These are phyloP conservation scores for Spergularia marina DNA, from an alignment of 148 eudicot genomes.

Conservation along the genomic window DNA sequence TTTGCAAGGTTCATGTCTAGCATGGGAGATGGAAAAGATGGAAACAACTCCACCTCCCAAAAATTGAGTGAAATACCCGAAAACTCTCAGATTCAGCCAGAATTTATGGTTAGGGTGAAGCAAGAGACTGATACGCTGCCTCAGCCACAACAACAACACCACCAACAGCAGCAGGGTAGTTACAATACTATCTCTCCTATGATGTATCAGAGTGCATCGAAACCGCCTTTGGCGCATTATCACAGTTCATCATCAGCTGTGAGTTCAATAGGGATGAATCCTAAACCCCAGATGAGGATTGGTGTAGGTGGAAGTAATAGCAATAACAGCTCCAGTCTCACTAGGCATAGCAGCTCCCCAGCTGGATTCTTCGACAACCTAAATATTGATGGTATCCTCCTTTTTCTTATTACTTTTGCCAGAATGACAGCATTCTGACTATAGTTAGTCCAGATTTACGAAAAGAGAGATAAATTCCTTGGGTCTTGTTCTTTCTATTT, in stretches of 20 bases:
- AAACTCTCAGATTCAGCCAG: conserved; percentile 32
- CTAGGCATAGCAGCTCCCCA: conserved; percentile 85
- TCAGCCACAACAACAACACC: not conserved
- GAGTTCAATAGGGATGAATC: conserved; percentile 33
- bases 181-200: conserved; percentile 38
- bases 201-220: conserved; percentile 41
- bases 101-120: conserved; percentile 38
- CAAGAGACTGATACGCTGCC: conserved; percentile 38
- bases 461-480: not conserved
- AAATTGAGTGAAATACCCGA: conserved; percentile 31
- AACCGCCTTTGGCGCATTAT: conserved; percentile 34
- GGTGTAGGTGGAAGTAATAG: conserved; percentile 34
- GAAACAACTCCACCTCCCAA: conserved; percentile 14
- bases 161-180: conserved; percentile 26
- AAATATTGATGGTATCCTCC: conserved; percentile 52
- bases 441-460: conserved; percentile 17
- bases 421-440: not conserved
- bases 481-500: not conserved
- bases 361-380: conserved; percentile 67
- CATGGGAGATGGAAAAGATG: conserved; percentile 26
- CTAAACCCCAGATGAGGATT: conserved; percentile 41
- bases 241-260: conserved; percentile 19
- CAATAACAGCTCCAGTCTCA: conserved; percentile 35
- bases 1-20: conserved; percentile 47
- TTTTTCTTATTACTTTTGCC: not conserved